Evolutionary conservation across 2,329 filamentous ascomycete species (phyloP).

Genomic region (Proliferodiscus dingleyae): DNA sequence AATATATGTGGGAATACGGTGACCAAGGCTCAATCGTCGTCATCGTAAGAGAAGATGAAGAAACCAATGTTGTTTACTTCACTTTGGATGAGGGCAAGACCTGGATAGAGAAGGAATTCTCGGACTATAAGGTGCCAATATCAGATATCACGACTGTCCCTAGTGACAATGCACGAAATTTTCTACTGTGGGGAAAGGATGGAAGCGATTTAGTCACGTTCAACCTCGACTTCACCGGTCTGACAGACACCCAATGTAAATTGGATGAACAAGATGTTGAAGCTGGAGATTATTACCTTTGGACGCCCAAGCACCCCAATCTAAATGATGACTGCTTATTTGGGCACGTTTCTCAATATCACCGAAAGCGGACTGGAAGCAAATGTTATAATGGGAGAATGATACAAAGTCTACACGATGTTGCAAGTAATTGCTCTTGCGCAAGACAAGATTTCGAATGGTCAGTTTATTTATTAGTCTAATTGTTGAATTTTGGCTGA

Average conservation of each 20-base stretch:
- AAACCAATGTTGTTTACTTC: conserved; percentile 68
- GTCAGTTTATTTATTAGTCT: conserved; percentile 44
- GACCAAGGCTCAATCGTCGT: conserved; percentile 93
- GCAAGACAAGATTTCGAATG: conserved; percentile 87
- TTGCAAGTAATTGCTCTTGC: conserved; percentile 74
- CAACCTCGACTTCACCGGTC: conserved; percentile 83
- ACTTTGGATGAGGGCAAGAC: conserved; percentile 74
- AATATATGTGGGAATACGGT: conserved; percentile 90
- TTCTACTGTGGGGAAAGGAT: conserved; percentile 77
- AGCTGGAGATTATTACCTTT: conserved; percentile 73
- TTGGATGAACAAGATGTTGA: conserved; percentile 56
- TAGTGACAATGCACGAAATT: conserved; percentile 85
- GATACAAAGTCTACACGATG: conserved; percentile 66
- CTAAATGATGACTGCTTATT: conserved; percentile 81
- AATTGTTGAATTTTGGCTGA: conserved; percentile 14
- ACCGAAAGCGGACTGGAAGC: conserved; percentile 77
- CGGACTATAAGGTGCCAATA: conserved; percentile 64
- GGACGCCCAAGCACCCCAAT: conserved; percentile 80
- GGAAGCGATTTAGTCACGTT: conserved; percentile 60
- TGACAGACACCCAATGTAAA: conserved; percentile 69
- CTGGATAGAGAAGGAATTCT: conserved; percentile 75
- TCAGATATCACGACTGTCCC: conserved; percentile 81
- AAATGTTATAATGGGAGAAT: conserved; percentile 78
- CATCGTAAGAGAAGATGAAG: conserved; percentile 67
- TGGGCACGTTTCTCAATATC: conserved; percentile 82